These are phyloP conservation scores for Pascua guehoae DNA, from an alignment of 1,284 basidiomycete genomes.

Conservation along the genomic window DNA sequence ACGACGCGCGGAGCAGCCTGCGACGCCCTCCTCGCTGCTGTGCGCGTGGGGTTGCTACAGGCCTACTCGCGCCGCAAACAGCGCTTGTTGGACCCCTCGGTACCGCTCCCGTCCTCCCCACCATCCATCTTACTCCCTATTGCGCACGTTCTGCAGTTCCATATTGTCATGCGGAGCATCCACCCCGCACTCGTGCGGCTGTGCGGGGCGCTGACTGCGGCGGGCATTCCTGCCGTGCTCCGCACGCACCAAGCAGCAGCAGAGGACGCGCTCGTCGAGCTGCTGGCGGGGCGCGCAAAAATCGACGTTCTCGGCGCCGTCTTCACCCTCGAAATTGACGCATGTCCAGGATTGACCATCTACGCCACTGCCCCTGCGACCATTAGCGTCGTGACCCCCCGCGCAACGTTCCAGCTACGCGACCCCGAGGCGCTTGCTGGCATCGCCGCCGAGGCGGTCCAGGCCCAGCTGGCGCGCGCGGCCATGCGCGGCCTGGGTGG, in stretches of 20 bases:
- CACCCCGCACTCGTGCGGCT: slow-evolving; percentile 19
- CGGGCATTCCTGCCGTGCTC: slow-evolving; percentile 18
- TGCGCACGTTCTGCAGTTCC: slow-evolving; percentile 27
- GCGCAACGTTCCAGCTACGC: slow-evolving; percentile 28
- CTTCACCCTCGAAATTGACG: slow-evolving; percentile 22
- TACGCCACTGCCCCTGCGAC: slow-evolving; percentile 17
- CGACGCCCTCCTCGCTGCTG: slow-evolving; percentile 30
- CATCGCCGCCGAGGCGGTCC: slow-evolving; percentile 25
- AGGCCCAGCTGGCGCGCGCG: slow-evolving; percentile 19
- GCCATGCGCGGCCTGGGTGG: slow-evolving; percentile 4
- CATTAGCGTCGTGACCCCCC: slow-evolving; percentile 17
- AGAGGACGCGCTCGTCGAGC: slow-evolving; percentile 1
- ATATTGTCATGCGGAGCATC: slow-evolving; percentile 13
- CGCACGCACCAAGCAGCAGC: slow-evolving; percentile 8
- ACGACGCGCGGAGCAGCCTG: slow-evolving; percentile 16
- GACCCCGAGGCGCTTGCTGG: slow-evolving; percentile 25
- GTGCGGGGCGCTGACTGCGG: slow-evolving; percentile 12
- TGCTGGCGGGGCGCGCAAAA: slow-evolving; percentile 16
- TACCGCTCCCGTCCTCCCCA: background rate
- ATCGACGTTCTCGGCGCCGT: slow-evolving; percentile 20
- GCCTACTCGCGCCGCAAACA: slow-evolving; percentile 32
- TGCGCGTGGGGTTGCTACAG: slow-evolving; percentile 31
- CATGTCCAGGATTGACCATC: slow-evolving; percentile 23
- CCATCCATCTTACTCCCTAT: slow-evolving; percentile 29
- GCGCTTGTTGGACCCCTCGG: slow-evolving; percentile 13